phyloP scores from a whole-genome alignment of 305 asterid species.

The Nicotiana rustica region DNA sequence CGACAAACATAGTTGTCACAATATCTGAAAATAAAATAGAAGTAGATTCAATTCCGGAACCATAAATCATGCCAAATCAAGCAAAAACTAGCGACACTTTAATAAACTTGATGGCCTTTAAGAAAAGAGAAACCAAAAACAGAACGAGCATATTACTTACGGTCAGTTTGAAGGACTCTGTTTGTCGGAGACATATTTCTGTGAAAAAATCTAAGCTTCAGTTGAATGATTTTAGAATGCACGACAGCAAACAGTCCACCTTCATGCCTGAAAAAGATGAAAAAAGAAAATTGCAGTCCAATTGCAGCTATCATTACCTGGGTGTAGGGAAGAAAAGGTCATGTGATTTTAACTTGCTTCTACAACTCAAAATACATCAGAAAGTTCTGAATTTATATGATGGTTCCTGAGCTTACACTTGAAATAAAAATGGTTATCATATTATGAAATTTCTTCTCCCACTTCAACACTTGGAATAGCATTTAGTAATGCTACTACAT shows the following conservation, averaged over 20 bases:
- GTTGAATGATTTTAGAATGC: slow-evolving; percentile 52
- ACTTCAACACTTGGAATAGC: slow-evolving; percentile 19
- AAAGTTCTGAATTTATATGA: background rate
- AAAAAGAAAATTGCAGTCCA: slow-evolving; percentile 32
- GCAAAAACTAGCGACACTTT: background rate
- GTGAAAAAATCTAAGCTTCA: slow-evolving; percentile 49
- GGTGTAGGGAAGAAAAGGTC: background rate
- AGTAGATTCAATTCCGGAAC: slow-evolving; percentile 17
- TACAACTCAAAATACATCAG: background rate
- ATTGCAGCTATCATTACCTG: background rate
- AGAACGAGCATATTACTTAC: slow-evolving; percentile 50
- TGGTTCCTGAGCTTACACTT: background rate
- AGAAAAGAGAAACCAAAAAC: background rate
- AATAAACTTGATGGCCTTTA: background rate
- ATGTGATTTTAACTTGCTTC: background rate
- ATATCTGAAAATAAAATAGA: slow-evolving; percentile 63
- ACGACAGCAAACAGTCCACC: slow-evolving; percentile 71
- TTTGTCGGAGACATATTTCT: slow-evolving; percentile 40
- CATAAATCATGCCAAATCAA: slow-evolving; percentile 13
- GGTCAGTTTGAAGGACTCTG: slow-evolving; percentile 64
- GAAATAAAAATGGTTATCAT: background rate
- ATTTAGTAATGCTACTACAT: background rate
- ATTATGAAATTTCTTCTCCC: background rate
- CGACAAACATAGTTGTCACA: slow-evolving; percentile 75
- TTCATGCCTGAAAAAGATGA: slow-evolving; percentile 68